Conservation (phyloP, 805 yeast species). For the Vanderwaltozyma tropicalis region DNA sequence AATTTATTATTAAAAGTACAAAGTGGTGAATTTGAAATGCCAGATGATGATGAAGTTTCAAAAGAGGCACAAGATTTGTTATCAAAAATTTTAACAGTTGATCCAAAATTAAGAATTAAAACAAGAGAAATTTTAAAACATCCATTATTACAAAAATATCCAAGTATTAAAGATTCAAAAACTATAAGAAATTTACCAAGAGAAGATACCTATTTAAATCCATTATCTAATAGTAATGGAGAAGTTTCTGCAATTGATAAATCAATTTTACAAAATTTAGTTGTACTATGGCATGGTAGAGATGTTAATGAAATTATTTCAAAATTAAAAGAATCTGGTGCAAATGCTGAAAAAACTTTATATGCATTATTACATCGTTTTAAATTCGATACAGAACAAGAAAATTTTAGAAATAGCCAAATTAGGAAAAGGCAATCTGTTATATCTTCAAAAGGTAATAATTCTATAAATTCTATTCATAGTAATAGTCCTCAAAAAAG, state of each 20-base stretch:
- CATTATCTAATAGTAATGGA: constrained; percentile 28
- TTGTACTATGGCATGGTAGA: constrained; percentile 76
- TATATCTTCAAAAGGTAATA: constrained; percentile 4
- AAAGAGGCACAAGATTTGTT: constrained; percentile 82
- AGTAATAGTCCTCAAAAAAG: constrained; percentile 24
- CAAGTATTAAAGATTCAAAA: constrained; percentile 27
- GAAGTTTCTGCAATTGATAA: constrained; percentile 44
- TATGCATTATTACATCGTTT: constrained; percentile 67
- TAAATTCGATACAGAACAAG: constrained; percentile 43
- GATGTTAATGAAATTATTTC: constrained; percentile 41
- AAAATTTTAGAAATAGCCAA: constrained; percentile 26
- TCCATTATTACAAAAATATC: constrained; percentile 72
- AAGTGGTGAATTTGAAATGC: constrained; percentile 78
- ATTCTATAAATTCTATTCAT: constrained; percentile 2
- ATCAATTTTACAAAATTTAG: constrained; percentile 65
- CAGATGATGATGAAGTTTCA: constrained; percentile 61
- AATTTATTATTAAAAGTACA: constrained; percentile 82
- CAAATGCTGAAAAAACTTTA: constrained; percentile 71
- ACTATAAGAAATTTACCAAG: constrained; percentile 30
- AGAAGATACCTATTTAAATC: constrained; percentile 31
- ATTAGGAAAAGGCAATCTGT: constrained; percentile 33
- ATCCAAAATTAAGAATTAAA: constrained; percentile 70
- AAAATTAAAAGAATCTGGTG: constrained; percentile 43
- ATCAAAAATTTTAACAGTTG: constrained; percentile 66
- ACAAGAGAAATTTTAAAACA: constrained; percentile 69